A percentile compares a stretch with the other conserved stretches of the same genome.
phyloP scores from a whole-genome alignment of 2,329 filamentous ascomycete genomes.

The Macrophomina pseudophaseolina region DNA sequence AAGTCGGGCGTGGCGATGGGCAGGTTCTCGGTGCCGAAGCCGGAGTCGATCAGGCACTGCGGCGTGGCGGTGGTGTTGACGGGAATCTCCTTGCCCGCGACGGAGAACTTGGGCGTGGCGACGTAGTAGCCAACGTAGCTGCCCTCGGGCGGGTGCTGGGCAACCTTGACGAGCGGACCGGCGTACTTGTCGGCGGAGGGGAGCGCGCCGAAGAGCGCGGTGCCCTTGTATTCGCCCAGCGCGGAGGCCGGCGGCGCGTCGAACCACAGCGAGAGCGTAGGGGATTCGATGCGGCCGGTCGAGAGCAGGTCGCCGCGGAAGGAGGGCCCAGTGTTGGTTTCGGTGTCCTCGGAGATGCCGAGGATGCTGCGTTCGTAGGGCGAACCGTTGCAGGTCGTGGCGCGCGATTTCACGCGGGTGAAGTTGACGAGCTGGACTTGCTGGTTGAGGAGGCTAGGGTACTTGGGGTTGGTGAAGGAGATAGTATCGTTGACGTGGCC shows the following conservation, averaged over 20 bases:
- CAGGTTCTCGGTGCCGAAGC: constrained; percentile 35
- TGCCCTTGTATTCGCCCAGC: constrained; percentile 37
- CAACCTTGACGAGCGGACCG: constrained; percentile 40
- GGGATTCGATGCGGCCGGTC: constrained; percentile 33
- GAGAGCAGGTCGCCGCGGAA: constrained; percentile 42
- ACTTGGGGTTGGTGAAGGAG: constrained; percentile 18
- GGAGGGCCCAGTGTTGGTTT: constrained; percentile 34
- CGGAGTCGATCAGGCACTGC: constrained; percentile 42
- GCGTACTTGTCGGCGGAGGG: constrained; percentile 40
- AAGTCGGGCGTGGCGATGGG: constrained; percentile 31
- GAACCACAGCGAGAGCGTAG: constrained; percentile 44
- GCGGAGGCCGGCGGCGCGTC: constrained; percentile 35
- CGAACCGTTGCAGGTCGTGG: constrained; percentile 29
- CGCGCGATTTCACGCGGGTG: constrained; percentile 31
- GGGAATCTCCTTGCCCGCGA: not conserved
- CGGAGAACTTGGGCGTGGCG: not conserved
- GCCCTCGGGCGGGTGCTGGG: constrained; percentile 29
- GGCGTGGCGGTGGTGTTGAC: not conserved
- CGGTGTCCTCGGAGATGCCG: constrained; percentile 36
- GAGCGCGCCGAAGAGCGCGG: constrained; percentile 42
- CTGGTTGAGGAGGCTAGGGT: constrained; percentile 11
- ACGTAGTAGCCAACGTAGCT: constrained; percentile 10
- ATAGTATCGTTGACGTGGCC: constrained; percentile 25
- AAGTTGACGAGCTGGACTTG: constrained; percentile 37
- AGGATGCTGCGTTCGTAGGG: constrained; percentile 37